A percentile compares a stretch with the other conserved stretches of the same genome.
These are phyloP conservation scores for Diplodia sapinea DNA, from an alignment of 2,329 filamentous ascomycete genomes.

Conservation along the genomic window DNA sequence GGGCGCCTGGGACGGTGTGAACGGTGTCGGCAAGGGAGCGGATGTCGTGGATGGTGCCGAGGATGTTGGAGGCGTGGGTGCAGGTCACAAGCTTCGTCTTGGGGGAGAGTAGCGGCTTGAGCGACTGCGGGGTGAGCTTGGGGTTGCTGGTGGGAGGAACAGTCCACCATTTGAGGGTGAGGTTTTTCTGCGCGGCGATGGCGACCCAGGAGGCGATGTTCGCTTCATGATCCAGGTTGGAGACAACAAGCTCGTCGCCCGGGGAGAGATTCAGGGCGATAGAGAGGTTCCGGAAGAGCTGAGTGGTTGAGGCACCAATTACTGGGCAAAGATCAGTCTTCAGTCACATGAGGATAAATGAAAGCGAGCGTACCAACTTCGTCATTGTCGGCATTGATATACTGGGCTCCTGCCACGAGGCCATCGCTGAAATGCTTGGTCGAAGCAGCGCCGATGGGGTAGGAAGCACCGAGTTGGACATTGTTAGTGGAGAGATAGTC, in stretches of 20 bases:
- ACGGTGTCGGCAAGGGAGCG: slow-evolving; percentile 61
- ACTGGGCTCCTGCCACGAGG: slow-evolving; percentile 69
- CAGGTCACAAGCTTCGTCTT: slow-evolving; percentile 74
- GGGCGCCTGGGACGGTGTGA: slow-evolving; percentile 58
- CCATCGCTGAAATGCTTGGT: slow-evolving; percentile 66
- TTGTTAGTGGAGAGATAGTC: slow-evolving; percentile 72
- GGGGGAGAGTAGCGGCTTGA: slow-evolving; percentile 64
- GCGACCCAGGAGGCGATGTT: slow-evolving; percentile 77
- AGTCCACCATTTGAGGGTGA: slow-evolving; percentile 73
- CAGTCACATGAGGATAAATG: slow-evolving; percentile 32
- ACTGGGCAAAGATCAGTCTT: slow-evolving; percentile 50
- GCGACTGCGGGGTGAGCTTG: slow-evolving; percentile 62
- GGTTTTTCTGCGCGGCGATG: slow-evolving; percentile 65
- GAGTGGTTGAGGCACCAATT: slow-evolving; percentile 75
- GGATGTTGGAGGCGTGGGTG: slow-evolving; percentile 76
- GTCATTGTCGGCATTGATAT: slow-evolving; percentile 69
- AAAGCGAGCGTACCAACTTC: slow-evolving; percentile 63
- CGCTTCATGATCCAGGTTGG: slow-evolving; percentile 76
- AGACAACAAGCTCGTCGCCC: slow-evolving; percentile 71
- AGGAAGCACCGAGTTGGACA: slow-evolving; percentile 76
- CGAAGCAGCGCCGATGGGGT: slow-evolving; percentile 64
- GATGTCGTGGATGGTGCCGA: slow-evolving; percentile 73
- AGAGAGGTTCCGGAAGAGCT: slow-evolving; percentile 73
- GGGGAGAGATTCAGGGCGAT: slow-evolving; percentile 42
- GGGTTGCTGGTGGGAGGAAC: slow-evolving; percentile 56